Conservation (phyloP, 2,329 filamentous ascomycete genomes). For the Xylariaceae sp. region DNA sequence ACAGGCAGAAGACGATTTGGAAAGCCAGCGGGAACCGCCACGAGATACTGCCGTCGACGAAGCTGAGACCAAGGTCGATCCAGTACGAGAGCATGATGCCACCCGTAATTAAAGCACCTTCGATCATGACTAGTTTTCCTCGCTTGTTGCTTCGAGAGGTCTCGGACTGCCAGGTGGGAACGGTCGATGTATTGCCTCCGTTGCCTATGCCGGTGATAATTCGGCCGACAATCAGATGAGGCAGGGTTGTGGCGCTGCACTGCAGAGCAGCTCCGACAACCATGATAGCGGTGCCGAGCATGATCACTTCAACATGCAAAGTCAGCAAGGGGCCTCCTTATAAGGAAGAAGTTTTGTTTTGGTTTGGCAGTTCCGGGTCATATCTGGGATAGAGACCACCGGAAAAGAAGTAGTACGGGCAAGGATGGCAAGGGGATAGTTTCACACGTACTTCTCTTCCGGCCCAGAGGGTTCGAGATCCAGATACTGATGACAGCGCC, state of each 20-base stretch:
- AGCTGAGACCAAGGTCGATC: constrained; percentile 52
- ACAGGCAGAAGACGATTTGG: constrained; percentile 50
- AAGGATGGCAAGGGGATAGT: too few relatives aligned
- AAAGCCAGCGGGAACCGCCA: constrained; percentile 57
- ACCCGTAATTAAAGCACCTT: constrained; percentile 49
- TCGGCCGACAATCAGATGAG: constrained; percentile 50
- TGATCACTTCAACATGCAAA: too few relatives aligned
- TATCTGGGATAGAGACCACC: too few relatives aligned
- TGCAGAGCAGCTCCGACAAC: constrained; percentile 44
- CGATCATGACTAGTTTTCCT: constrained; percentile 54
- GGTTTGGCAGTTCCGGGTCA: too few relatives aligned
- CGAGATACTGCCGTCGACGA: constrained; percentile 38
- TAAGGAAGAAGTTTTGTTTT: too few relatives aligned
- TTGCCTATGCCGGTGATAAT: constrained; percentile 37
- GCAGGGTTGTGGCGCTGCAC: constrained; percentile 33
- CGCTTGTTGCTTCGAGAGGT: constrained; percentile 49
- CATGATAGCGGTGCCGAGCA: constrained; percentile 50
- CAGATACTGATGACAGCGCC: constrained; percentile 39
- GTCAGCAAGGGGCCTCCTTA: too few relatives aligned
- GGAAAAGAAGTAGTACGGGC: too few relatives aligned
- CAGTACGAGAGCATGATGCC: constrained; percentile 53
- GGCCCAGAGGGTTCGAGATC: constrained; percentile 49
- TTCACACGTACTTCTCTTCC: too few relatives aligned
- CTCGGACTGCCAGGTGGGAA: constrained; percentile 56
- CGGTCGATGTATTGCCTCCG: constrained; percentile 35